phyloP scores from a whole-genome alignment of 768 basidiomycete species.

The Suillus occidentalis region DNA sequence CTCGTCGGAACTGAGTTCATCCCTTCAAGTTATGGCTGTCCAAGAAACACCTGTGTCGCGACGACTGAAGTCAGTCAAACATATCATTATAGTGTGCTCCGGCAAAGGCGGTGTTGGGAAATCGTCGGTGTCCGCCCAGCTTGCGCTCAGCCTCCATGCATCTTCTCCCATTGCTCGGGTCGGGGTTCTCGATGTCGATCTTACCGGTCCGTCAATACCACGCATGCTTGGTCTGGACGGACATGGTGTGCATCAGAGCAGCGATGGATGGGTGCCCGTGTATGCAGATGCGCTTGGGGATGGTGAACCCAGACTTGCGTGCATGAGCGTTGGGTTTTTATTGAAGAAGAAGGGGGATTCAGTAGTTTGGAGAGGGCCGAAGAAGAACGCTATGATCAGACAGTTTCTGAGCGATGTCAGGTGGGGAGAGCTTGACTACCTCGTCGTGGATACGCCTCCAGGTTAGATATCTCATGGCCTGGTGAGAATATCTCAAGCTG shows the following conservation, averaged over 20 bases:
- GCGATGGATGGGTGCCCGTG: conserved; percentile 96
- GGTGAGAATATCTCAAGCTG: conserved; percentile 9
- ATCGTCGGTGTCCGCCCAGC: conserved; percentile 91
- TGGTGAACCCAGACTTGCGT: conserved; percentile 67
- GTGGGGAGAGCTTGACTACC: conserved; percentile 92
- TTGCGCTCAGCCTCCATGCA: conserved; percentile 83
- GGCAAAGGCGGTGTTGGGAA: conserved; percentile 99
- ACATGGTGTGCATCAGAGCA: conserved; percentile 87
- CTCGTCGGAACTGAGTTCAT: background rate
- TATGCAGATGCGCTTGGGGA: conserved; percentile 72
- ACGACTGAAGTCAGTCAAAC: conserved; percentile 71
- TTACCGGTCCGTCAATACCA: conserved; percentile 93
- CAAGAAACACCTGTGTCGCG: conserved; percentile 62
- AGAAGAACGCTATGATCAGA: conserved; percentile 97
- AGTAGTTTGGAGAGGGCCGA: conserved; percentile 97
- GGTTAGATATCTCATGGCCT: conserved; percentile 49
- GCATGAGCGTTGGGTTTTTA: conserved; percentile 97
- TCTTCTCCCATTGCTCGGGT: conserved; percentile 68
- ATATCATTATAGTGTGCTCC: conserved; percentile 90
- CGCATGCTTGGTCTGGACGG: conserved; percentile 93
- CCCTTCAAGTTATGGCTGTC: conserved; percentile 26
- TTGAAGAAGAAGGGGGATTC: conserved; percentile 88
- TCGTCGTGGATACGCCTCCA: conserved; percentile 95
- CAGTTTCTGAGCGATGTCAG: conserved; percentile 94
- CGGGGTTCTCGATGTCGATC: conserved; percentile 91